Evolutionary conservation across 2,329 filamentous ascomycete genomes (phyloP).

Genomic region (Rugonectria rugulosa): DNA sequence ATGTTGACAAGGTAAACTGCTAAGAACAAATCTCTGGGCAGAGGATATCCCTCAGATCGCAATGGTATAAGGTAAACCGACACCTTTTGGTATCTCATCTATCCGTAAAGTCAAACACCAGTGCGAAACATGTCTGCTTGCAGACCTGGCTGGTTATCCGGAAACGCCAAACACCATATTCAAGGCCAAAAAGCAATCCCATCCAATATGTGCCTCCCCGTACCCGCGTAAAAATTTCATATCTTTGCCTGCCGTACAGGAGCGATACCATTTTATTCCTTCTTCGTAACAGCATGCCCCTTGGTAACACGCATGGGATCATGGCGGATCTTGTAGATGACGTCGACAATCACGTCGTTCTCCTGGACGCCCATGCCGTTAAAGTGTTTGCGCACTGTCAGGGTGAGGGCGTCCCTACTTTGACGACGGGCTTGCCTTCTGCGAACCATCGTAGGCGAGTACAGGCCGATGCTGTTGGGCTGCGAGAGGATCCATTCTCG

Average conservation of each 20-base stretch:
- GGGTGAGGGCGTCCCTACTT: slow-evolving; percentile 75
- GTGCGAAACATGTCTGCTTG: slow-evolving; percentile 26
- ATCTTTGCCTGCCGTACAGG: background rate
- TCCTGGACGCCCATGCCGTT: slow-evolving; percentile 81
- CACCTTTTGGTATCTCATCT: slow-evolving; percentile 26
- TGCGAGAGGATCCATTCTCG: slow-evolving; percentile 68
- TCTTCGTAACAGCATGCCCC: slow-evolving; percentile 25
- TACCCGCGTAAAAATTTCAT: background rate
- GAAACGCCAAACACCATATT: slow-evolving; percentile 9
- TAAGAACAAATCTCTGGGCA: slow-evolving; percentile 5
- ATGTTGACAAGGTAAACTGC: background rate
- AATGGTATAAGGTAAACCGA: slow-evolving; percentile 37
- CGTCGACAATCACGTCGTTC: slow-evolving; percentile 82
- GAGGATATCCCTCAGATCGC: slow-evolving; percentile 21
- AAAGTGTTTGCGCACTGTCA: slow-evolving; percentile 81
- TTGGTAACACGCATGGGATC: slow-evolving; percentile 41
- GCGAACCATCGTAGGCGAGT: slow-evolving; percentile 79
- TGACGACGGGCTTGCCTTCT: slow-evolving; percentile 70
- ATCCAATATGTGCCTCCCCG: slow-evolving; percentile 13
- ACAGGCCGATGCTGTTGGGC: slow-evolving; percentile 70
- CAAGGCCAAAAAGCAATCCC: slow-evolving; percentile 25
- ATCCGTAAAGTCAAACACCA: slow-evolving; percentile 18
- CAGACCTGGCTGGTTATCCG: slow-evolving; percentile 20
- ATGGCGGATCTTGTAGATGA: slow-evolving; percentile 71
- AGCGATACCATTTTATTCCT: slow-evolving; percentile 1